Conservation (phyloP, 2,329 filamentous ascomycete species). For the Periconia sp. region DNA sequence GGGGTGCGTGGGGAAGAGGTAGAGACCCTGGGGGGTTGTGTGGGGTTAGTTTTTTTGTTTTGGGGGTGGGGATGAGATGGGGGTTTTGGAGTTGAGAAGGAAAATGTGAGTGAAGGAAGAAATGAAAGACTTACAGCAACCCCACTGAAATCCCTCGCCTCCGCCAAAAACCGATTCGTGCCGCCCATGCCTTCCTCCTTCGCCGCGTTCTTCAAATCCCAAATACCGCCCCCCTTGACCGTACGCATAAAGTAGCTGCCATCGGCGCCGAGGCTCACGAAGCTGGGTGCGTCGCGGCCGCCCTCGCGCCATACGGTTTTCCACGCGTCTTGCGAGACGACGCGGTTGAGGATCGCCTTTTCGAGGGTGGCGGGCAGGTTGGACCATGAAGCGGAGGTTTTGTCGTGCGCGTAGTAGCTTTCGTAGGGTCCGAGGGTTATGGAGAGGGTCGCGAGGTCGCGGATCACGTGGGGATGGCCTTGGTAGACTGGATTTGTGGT, state of each 20-base stretch:
- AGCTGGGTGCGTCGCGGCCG: conserved; percentile 28
- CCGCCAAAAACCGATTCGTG: conserved; percentile 30
- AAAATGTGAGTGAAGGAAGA: neutral
- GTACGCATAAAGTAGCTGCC: conserved; percentile 37
- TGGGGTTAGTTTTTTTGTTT: neutral
- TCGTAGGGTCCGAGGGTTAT: conserved; percentile 32
- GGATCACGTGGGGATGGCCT: conserved; percentile 24
- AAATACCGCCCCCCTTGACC: conserved; percentile 32
- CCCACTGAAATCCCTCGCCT: conserved; percentile 20
- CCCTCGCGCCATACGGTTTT: conserved; percentile 28
- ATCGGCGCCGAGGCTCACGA: conserved; percentile 32
- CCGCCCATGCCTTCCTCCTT: conserved; percentile 28
- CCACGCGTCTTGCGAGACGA: conserved; percentile 27
- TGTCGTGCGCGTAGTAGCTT: conserved; percentile 34
- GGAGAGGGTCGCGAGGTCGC: conserved; percentile 29
- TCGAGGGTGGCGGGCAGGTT: conserved; percentile 31
- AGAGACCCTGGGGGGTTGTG: conserved; percentile 20
- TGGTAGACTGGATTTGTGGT: conserved; percentile 16
- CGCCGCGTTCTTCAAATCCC: conserved; percentile 29
- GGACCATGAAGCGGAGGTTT: conserved; percentile 25
- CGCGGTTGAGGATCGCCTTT: conserved; percentile 23
- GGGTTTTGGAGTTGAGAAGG: neutral
- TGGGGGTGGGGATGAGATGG: neutral
- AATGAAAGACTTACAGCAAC: conserved; percentile 23
- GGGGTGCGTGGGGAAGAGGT: conserved; percentile 28